Evolutionary conservation across 176 grass and related monocot species (phyloP).

Genomic region (Elymus sibiricus): DNA sequence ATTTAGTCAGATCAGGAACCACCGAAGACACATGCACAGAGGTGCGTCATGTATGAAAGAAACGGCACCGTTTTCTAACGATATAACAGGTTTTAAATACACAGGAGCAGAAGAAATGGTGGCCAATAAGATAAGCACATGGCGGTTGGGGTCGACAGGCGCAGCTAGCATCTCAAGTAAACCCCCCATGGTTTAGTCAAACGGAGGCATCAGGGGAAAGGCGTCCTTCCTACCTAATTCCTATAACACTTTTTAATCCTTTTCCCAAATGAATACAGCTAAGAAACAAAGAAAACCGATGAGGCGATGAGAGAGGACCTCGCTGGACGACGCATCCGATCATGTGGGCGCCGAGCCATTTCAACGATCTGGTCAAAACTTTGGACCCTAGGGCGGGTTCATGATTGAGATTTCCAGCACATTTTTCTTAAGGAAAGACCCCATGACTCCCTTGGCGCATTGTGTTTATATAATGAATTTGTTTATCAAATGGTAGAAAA

Average conservation of each 20-base stretch:
- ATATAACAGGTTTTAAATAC: constrained; percentile 14
- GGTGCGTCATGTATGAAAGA: not conserved
- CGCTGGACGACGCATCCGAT: constrained; percentile 25
- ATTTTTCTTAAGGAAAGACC: constrained; percentile 55
- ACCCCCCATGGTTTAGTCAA: constrained; percentile 44
- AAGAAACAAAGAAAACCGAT: not conserved
- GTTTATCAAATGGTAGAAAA: constrained; percentile 17
- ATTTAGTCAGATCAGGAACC: not conserved
- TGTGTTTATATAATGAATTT: not conserved
- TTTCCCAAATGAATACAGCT: constrained; percentile 33
- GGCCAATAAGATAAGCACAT: constrained; percentile 24
- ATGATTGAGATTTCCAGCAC: constrained; percentile 25
- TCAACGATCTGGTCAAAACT: constrained; percentile 67
- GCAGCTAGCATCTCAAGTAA: constrained; percentile 21
- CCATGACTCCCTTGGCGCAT: not conserved
- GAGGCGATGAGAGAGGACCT: constrained; percentile 23
- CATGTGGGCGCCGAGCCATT: constrained; percentile 36
- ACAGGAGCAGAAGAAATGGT: not conserved
- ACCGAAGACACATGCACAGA: not conserved
- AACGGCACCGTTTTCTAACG: not conserved
- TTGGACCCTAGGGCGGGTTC: constrained; percentile 31
- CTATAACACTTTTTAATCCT: constrained; percentile 9
- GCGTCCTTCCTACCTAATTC: constrained; percentile 53
- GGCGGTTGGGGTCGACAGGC: constrained; percentile 40
- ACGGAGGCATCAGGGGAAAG: constrained; percentile 38